Base-by-base conservation (phyloP, 2,329 filamentous ascomycete genomes). In the Periconia sp. region DNA sequence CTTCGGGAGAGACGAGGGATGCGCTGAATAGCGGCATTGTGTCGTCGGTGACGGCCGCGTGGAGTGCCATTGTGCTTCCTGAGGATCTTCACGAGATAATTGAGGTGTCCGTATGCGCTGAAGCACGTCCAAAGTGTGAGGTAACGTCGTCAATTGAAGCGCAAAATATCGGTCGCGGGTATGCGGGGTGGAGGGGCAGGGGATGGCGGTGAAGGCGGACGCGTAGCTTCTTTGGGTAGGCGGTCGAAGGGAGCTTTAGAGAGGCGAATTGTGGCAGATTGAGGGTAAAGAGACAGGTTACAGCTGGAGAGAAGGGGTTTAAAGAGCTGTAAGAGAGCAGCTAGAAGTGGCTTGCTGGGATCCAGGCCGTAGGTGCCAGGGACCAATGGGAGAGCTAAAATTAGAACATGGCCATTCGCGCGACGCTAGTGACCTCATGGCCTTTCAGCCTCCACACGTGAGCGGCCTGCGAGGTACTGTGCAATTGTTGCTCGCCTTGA, bases 1-100 rank as follows among this genome's bases (percentile, higher is more conserved):
- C 88, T 40, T 82, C 77, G 15, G 88, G 83, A 17, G 89, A 90
- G 71, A 97, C 86, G 63, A 96, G 85, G 49, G 83, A 74, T 51
- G 81, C 66, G 43, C 86, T 81, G 79, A 96, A 96, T 69, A 96
- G 87, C 24, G 83, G 86, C 19, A 61, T 55, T 28, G 57, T 51
- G 25, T 59, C 46, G 54, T 68, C 63, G 37, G 54, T 56, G 36
- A 56, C 43, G 44, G 54, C 28, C 10, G 24, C 36, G 36, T 40
- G 24, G 33, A 55, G 52, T 33, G 48, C 33, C 48, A 50, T 56
- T 33, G 17, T 48, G 25, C 16, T n/a, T n/a, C n/a, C n/a, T n/a
- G n/a, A n/a, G n/a, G n/a, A n/a, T n/a, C n/a, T n/a, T n/a, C n/a
- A n/a, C n/a, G n/a, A n/a, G n/a, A n/a, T n/a, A n/a, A n/a, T n/a